Conservation (phyloP, 495 filamentous ascomycete genomes). For the Xylaria scruposa region DNA sequence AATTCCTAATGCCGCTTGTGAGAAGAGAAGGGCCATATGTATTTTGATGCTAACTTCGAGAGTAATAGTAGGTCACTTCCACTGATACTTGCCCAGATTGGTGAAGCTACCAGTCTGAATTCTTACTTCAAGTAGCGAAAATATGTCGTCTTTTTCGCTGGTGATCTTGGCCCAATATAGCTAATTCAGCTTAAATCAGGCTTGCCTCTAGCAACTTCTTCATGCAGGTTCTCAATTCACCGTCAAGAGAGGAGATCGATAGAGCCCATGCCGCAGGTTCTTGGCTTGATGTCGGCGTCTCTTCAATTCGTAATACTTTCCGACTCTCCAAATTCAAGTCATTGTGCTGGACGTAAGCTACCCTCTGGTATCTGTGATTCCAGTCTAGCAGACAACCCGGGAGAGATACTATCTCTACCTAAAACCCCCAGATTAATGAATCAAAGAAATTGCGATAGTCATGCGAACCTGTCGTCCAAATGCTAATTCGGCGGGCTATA, state of each 20-base stretch:
- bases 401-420: neutral
- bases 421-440: neutral
- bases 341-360: constrained; percentile 31
- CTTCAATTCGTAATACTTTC: constrained; percentile 47
- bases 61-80: neutral
- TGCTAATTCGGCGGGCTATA: neutral
- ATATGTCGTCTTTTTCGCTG: too few relatives aligned
- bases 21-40: too few relatives aligned
- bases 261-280: constrained; percentile 40
- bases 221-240: constrained; percentile 45
- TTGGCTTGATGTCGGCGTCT: constrained; percentile 52
- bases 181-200: constrained; percentile 26
- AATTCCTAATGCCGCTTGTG: neutral
- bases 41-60: neutral
- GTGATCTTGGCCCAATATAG: neutral
- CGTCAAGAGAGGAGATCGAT: constrained; percentile 50
- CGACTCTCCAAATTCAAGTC: constrained; percentile 36
- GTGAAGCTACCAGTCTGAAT: neutral
- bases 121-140: too few relatives aligned
- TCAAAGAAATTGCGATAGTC: neutral
- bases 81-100: neutral
- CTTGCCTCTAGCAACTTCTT: constrained; percentile 29
- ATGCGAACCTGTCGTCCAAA: neutral
- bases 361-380: neutral
- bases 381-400: neutral